Conservation (phyloP, 2,329 filamentous ascomycete species). For the Colletotrichum zoysiae region DNA sequence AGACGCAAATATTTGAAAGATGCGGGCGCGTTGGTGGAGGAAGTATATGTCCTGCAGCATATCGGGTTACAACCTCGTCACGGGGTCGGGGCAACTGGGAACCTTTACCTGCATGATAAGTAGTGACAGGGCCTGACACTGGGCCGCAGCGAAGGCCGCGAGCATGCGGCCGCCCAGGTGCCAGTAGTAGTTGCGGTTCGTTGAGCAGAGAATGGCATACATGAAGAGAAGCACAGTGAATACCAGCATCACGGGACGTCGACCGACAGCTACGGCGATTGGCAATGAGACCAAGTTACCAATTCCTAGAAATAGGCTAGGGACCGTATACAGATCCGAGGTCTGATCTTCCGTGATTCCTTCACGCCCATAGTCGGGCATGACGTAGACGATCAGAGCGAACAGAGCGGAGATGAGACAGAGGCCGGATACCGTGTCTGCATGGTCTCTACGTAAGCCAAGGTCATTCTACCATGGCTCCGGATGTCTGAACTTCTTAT, state of each 20-base stretch:
- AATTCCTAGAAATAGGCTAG: slow-evolving; percentile 47
- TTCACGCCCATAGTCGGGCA: slow-evolving; percentile 42
- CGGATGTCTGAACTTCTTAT: not conserved
- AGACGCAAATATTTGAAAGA: slow-evolving; percentile 31
- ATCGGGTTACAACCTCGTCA: not conserved
- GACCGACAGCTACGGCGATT: slow-evolving; percentile 49
- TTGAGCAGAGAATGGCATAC: slow-evolving; percentile 42
- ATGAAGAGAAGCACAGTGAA: slow-evolving; percentile 47
- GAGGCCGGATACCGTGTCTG: slow-evolving; percentile 36
- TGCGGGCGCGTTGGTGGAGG: slow-evolving; percentile 32
- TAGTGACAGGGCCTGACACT: slow-evolving; percentile 30
- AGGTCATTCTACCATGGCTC: not conserved
- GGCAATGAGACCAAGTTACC: slow-evolving; percentile 52
- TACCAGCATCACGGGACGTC: slow-evolving; percentile 48
- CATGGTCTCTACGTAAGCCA: not conserved
- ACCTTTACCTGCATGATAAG: slow-evolving; percentile 25
- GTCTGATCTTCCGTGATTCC: slow-evolving; percentile 37
- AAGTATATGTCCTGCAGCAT: slow-evolving; percentile 30
- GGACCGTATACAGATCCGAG: slow-evolving; percentile 49
- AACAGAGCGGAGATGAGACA: slow-evolving; percentile 43
- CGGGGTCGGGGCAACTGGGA: not conserved
- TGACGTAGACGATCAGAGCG: slow-evolving; percentile 40
- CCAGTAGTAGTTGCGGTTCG: slow-evolving; percentile 3
- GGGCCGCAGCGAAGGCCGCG: slow-evolving; percentile 26
- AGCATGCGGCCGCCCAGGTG: slow-evolving; percentile 8